Conservation (phyloP, 257 asterid genomes). For the Nicotiana paniculata region DNA sequence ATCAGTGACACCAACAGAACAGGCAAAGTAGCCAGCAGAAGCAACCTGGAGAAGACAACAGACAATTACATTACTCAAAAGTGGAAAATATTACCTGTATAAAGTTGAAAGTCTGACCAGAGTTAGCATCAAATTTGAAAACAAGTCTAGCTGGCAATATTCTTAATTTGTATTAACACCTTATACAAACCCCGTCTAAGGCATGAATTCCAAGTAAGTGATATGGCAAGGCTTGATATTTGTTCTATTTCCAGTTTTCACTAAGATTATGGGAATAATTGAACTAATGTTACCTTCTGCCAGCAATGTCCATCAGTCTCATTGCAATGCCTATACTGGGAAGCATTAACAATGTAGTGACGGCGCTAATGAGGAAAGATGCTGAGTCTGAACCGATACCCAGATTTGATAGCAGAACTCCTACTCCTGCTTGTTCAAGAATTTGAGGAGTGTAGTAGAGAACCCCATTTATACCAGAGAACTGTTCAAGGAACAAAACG, state of each 20-base stretch:
- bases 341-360: slow-evolving; percentile 88
- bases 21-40: slow-evolving; percentile 75
- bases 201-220: not conserved
- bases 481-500: slow-evolving; percentile 30
- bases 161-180: not conserved
- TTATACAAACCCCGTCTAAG: not conserved
- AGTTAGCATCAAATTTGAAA: not conserved
- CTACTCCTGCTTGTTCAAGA: slow-evolving; percentile 96
- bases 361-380: slow-evolving; percentile 73
- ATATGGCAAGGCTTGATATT: not conserved
- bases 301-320: slow-evolving; percentile 93
- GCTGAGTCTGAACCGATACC: slow-evolving; percentile 80
- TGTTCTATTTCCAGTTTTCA: not conserved
- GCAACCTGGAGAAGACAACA: slow-evolving; percentile 25
- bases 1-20: slow-evolving; percentile 53
- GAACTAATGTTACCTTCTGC: slow-evolving; percentile 59
- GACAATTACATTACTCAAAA: not conserved
- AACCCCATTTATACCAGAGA: slow-evolving; percentile 92
- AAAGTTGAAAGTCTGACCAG: not conserved
- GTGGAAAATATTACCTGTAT: not conserved
- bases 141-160: not conserved
- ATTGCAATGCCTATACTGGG: slow-evolving; percentile 94
- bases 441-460: slow-evolving; percentile 98
- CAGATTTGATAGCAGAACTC: slow-evolving; percentile 63
- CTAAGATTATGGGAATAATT: not conserved